Conservation (phyloP, 2,329 filamentous ascomycete species). For the Thermochaetoides dissita region DNA sequence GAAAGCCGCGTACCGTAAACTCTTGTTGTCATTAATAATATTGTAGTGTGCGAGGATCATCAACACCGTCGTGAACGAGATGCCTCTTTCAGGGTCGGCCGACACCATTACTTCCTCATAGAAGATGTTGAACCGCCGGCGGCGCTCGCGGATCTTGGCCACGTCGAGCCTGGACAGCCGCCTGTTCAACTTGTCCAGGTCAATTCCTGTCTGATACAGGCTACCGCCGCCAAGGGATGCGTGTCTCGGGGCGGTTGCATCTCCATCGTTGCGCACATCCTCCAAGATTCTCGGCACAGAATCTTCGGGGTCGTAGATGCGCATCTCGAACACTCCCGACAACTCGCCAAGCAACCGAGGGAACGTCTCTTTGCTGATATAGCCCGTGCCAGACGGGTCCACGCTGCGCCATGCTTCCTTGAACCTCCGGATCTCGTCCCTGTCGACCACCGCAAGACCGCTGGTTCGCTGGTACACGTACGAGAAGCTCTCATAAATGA, state of each 20-base stretch:
- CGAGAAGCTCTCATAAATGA: conserved; percentile 98
- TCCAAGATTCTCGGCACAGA: conserved; percentile 79
- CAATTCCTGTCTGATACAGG: conserved; percentile 44
- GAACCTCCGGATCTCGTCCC: conserved; percentile 89
- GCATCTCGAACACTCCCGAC: conserved; percentile 92
- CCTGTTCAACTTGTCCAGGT: conserved; percentile 61
- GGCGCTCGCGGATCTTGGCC: conserved; percentile 56
- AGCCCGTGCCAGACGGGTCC: conserved; percentile 82
- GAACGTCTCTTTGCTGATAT: conserved; percentile 79
- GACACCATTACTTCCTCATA: conserved; percentile 94
- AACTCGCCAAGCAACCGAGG: conserved; percentile 80
- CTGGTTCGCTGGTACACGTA: conserved; percentile 97
- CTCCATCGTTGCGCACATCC: conserved; percentile 53
- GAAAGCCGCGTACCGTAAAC: conserved; percentile 49
- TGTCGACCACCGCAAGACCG: conserved; percentile 76
- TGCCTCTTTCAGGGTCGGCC: conserved; percentile 75
- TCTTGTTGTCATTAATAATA: conserved; percentile 96
- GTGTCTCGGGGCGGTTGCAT: conserved; percentile 38
- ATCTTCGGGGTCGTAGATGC: conserved; percentile 84
- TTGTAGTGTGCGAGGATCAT: conserved; percentile 98
- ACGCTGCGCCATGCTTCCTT: conserved; percentile 97
- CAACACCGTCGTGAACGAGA: conserved; percentile 79
- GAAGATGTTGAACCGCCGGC: conserved; percentile 80
- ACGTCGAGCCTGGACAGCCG: conserved; percentile 63
- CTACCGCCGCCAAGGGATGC: conserved; percentile 38